A percentile compares a stretch with the other conserved stretches of the same genome.
These are phyloP conservation scores for Mycena chlorophos DNA, from an alignment of 768 basidiomycete genomes.

Conservation along the genomic window DNA sequence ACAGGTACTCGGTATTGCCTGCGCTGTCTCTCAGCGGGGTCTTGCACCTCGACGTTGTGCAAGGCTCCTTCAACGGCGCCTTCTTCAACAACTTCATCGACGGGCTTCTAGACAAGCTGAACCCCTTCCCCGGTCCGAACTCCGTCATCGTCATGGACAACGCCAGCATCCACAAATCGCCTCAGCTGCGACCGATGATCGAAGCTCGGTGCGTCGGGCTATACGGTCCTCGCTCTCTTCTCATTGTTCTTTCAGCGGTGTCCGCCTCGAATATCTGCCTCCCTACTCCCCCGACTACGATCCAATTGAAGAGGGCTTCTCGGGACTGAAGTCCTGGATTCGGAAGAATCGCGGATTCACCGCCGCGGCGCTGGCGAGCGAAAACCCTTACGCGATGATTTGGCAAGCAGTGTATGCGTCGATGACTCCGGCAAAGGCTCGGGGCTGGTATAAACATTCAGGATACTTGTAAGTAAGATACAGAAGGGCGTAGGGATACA, in stretches of 20 bases:
- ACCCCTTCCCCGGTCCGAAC: constrained; percentile 28
- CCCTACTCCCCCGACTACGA: constrained; percentile 36
- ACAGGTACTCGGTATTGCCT: constrained; percentile 35
- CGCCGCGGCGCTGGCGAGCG: constrained; percentile 13
- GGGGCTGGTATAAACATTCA: constrained; percentile 31
- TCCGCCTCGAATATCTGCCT: constrained; percentile 30
- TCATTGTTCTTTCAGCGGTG: constrained; percentile 19
- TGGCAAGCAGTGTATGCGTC: constrained; percentile 27
- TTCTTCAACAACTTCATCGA: constrained; percentile 25
- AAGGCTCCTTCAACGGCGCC: constrained; percentile 27
- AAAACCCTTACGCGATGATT: constrained; percentile 27
- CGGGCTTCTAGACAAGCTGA: constrained; percentile 30
- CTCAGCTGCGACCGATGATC: constrained; percentile 19
- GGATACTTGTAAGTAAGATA: constrained; percentile 23
- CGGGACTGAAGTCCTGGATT: constrained; percentile 25
- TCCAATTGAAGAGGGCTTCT: constrained; percentile 35
- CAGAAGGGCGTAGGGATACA: not conserved
- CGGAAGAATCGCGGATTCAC: constrained; percentile 25
- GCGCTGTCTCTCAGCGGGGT: constrained; percentile 30
- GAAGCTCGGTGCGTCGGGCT: constrained; percentile 15
- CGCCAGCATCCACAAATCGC: constrained; percentile 33
- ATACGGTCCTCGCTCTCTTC: not conserved
- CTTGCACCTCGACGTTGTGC: constrained; percentile 25
- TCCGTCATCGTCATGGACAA: constrained; percentile 38
- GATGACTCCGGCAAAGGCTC: constrained; percentile 26